Evolutionary conservation across 179 eudicot genomes (phyloP), one percentile per base, ranked within the genome.

Genomic region (Spergularia azorica): DNA sequence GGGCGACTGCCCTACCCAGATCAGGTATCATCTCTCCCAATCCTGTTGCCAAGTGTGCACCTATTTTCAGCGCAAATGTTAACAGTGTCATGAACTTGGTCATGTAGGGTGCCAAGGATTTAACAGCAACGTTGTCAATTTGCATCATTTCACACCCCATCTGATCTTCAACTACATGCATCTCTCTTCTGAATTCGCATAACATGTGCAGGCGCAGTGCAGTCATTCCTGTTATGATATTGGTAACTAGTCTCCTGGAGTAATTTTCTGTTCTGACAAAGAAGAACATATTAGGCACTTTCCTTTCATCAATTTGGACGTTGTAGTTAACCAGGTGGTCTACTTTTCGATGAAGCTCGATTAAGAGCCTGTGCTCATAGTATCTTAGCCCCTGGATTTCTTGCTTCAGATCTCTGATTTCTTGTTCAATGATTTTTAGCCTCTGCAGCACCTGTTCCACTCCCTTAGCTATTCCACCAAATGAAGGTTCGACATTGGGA

Each of bases 301-400:
- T 95, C 70, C 98, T 84, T 86, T 95, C 99, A 81, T 95, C 99
- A 6, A 91, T 74, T 59, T 95, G 94, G 26, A 87, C 87, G 57
- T 87, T 95, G 82, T 87, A 93, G 82, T 93, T 95, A 58, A 91
- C 92, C 32, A 95, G 80, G 80, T 89, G 91, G 79, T 90, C 84
- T 20, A 95, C 88, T 89, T 93, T 95, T 54, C 86, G 87, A 71
- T 91, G 93, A 51, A 95, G 94, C 78, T 95, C 95, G 4, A 86
- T 83, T 67, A 95, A 78, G 59, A 95, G 97, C 77, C 92, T 86
- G 83, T 95, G 98, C 63, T 95, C 99, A 12, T 91, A 93, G 78
- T 88, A 89, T 85, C 99, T 89, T 84, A 95, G 83, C 79, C 99
- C 99, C 86, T 95, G 97, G 67, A 95, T 93, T 86, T 93, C 99